Base-by-base conservation (phyloP, 805 yeast species). In the Saturnispora dispora region DNA sequence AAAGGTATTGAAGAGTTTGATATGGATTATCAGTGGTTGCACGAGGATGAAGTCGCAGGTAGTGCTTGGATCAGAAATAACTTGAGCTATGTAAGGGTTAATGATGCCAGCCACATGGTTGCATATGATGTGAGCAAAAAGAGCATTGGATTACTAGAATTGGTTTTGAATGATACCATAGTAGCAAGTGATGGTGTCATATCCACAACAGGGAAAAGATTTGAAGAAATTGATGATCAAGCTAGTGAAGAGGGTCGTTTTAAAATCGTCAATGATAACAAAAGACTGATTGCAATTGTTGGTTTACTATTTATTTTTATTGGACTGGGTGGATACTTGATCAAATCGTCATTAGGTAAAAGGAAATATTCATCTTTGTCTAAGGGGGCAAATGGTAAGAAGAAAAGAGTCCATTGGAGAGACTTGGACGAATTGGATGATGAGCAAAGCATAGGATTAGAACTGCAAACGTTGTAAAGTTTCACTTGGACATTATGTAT, bases 41-140 rank as follows among this genome's bases (percentile, higher is more conserved):
- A 75, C 60, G 68, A 74, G 53, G 64, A 68, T 13, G 53, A 58
- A 7, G 53, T 52, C 9, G 75, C 70, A 9, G 76, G 79, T 54
- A 58, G 65, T 36, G 58, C 78, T 37, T 65, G 65, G 53, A 47
- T 66, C 18, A 90, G 82, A 46, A 74, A 87, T 55, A 87, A 88
- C 61, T 71, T 91, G 60, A 84, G 96, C 0, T 85, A 84, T 63
- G 80, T 86, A 32, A 79, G 80, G 52, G 79, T 91, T 2, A 78
- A 68, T 63, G 79, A 87, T 58, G 80, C 96, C 0, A 84, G 96
- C 3, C 98, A 93, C 63, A 91, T 93, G 98, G 93, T 89, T 25
- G 96, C 98, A 1, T 83, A 78, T 57, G 97, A 90, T 63, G 69
- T 78, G 48, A 85, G 93, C 1, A 79, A 74, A 45, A 74, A 77